Evolutionary conservation across 169 alveolate species (phyloP).

Genomic region (Babesia caballi): DNA sequence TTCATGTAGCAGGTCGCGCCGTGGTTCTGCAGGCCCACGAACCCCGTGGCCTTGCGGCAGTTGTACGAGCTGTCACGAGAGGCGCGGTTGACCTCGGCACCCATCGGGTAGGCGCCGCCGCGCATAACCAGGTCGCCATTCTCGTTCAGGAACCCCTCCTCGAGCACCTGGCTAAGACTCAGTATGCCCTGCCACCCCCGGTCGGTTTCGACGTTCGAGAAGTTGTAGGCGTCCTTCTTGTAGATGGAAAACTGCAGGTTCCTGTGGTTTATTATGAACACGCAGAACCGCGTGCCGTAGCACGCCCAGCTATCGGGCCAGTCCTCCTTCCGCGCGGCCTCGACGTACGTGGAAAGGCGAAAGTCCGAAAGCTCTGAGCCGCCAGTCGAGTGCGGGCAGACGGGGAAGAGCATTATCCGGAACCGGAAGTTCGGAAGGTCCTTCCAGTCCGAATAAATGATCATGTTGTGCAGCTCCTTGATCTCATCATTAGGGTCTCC

Average conservation of each 20-base stretch:
- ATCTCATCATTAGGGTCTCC: conserved; percentile 49
- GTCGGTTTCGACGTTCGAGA: conserved; percentile 74
- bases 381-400: conserved; percentile 49
- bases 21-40: conserved; percentile 92
- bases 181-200: conserved; percentile 83
- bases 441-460: conserved; percentile 65
- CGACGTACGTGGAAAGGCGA: conserved; percentile 71
- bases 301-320: conserved; percentile 86
- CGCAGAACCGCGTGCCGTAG: conserved; percentile 75
- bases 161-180: conserved; percentile 66
- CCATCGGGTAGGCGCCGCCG: conserved; percentile 77
- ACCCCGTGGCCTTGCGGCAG: conserved; percentile 87
- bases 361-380: conserved; percentile 18
- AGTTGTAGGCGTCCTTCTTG: conserved; percentile 75
- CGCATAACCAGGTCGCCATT: conserved; percentile 74
- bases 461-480: background rate
- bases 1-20: conserved; percentile 99
- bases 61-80: conserved; percentile 66
- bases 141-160: conserved; percentile 68
- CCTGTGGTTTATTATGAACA: conserved; percentile 73
- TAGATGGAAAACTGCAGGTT: conserved; percentile 72
- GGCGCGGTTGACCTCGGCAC: conserved; percentile 73
- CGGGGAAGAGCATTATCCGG: conserved; percentile 65
- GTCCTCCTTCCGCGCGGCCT: conserved; percentile 74
- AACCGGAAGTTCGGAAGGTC: conserved; percentile 58